Percentiles rank a stretch among this genome's conserved stretches.
phyloP scores from a whole-genome alignment of 129 eudicot species.

The Flaveria ramosissima region DNA sequence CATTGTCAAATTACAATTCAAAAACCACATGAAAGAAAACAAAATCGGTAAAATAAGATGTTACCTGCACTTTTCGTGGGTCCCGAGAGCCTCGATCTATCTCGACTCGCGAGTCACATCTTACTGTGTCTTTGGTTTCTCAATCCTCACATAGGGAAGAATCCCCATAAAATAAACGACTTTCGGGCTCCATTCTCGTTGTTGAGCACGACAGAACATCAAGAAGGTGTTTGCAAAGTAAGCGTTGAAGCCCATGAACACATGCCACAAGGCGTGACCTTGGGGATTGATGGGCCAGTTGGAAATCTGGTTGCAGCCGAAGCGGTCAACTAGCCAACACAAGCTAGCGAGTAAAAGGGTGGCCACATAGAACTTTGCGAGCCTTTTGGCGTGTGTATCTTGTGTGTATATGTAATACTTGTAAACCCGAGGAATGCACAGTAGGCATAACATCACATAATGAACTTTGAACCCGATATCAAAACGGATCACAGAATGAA shows the following conservation, averaged over 20 bases:
- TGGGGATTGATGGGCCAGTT: constrained; percentile 80
- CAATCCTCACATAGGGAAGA: constrained; percentile 76
- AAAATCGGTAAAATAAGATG: constrained; percentile 15
- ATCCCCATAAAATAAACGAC: constrained; percentile 59
- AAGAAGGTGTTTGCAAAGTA: constrained; percentile 78
- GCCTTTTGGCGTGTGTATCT: constrained; percentile 63
- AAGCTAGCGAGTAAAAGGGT: constrained; percentile 58
- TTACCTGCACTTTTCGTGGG: constrained; percentile 20
- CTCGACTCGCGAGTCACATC: not conserved
- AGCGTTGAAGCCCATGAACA: constrained; percentile 81
- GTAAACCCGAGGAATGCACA: constrained; percentile 60
- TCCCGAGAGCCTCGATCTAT: constrained; percentile 20
- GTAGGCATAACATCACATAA: constrained; percentile 40
- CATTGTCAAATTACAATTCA: constrained; percentile 11
- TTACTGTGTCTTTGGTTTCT: constrained; percentile 73
- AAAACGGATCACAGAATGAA: constrained; percentile 48
- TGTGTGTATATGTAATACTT: constrained; percentile 48
- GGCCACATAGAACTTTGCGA: constrained; percentile 60
- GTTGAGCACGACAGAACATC: constrained; percentile 95
- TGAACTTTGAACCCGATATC: constrained; percentile 53
- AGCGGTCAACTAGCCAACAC: constrained; percentile 74
- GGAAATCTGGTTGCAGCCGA: constrained; percentile 56
- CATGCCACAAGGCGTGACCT: constrained; percentile 93
- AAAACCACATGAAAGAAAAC: constrained; percentile 4
- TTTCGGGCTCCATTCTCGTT: constrained; percentile 71